Percentiles rank a stretch among this genome's conserved stretches.
Conservation (phyloP, 208 protist genomes). For the Herpetomonas samuelpessoai region DNA sequence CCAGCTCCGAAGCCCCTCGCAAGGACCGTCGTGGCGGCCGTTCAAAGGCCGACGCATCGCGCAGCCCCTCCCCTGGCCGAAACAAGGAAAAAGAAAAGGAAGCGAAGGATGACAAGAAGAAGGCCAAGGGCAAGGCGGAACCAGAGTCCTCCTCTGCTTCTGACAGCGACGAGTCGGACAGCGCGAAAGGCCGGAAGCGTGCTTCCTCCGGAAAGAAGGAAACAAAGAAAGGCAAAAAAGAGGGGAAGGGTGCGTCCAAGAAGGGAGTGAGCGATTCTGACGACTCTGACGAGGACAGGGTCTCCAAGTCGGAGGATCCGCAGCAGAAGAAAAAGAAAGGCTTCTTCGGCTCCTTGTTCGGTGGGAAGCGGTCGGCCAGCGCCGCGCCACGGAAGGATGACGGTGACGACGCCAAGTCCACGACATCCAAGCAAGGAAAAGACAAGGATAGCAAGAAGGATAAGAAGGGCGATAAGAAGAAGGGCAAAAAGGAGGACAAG, state of each 20-base stretch:
- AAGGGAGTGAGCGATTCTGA: conserved; percentile 19
- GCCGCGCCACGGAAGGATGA: too few species aligned
- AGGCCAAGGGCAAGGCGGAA: conserved; percentile 4
- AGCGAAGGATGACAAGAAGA: not conserved
- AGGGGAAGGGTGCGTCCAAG: conserved; percentile 7
- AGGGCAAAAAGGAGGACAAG: not conserved
- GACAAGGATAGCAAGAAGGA: not conserved
- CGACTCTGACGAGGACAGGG: not conserved
- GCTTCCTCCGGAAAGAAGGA: too few species aligned
- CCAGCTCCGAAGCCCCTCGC: too few species aligned
- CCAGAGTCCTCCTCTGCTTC: not conserved
- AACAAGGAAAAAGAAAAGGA: not conserved
- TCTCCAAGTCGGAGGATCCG: not conserved
- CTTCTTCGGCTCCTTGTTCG: not conserved
- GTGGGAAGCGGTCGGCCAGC: too few species aligned
- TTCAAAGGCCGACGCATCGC: too few species aligned
- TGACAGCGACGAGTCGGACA: conserved; percentile 4
- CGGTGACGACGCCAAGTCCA: too few species aligned
- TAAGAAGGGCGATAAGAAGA: not conserved
- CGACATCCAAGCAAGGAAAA: too few species aligned
- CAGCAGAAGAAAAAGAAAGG: too few species aligned
- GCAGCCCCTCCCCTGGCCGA: too few species aligned
- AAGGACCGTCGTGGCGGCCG: too few species aligned
- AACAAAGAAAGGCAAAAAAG: not conserved
- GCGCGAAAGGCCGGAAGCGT: not conserved